These are phyloP conservation scores for Pulveroboletus sp. DNA, from an alignment of 768 basidiomycete species.

Conservation along the genomic window DNA sequence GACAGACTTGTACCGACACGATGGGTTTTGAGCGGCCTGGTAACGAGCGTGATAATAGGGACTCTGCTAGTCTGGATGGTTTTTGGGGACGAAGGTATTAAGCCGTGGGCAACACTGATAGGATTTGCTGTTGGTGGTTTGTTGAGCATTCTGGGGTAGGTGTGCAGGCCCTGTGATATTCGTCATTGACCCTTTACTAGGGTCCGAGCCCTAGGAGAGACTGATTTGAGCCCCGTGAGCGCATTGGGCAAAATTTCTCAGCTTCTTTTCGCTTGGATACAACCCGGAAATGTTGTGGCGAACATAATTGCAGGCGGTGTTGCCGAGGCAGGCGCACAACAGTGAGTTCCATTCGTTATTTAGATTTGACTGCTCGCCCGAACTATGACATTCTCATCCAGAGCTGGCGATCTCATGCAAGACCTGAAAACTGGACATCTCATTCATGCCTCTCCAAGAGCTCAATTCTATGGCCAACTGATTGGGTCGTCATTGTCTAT, in stretches of 20 bases:
- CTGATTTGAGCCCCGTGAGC: conserved; percentile 89
- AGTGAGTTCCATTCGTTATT: conserved; percentile 44
- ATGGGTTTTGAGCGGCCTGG: conserved; percentile 77
- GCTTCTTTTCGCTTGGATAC: conserved; percentile 89
- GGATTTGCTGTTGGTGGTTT: conserved; percentile 82
- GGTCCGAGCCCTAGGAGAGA: conserved; percentile 93
- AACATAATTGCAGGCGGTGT: conserved; percentile 97
- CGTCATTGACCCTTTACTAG: conserved; percentile 36
- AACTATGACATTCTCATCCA: conserved; percentile 27
- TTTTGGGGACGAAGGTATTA: conserved; percentile 89
- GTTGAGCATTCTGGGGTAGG: conserved; percentile 84
- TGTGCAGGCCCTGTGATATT: conserved; percentile 4
- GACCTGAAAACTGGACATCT: conserved; percentile 96
- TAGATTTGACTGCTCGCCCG: not conserved
- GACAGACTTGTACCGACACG: conserved; percentile 76
- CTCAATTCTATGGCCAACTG: conserved; percentile 92
- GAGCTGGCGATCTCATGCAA: conserved; percentile 98
- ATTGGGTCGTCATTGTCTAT: conserved; percentile 89
- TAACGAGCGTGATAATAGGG: conserved; percentile 60
- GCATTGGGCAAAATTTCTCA: conserved; percentile 95
- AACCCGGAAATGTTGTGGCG: conserved; percentile 94
- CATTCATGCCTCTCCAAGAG: conserved; percentile 86
- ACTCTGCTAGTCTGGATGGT: conserved; percentile 83
- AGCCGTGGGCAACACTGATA: conserved; percentile 90
- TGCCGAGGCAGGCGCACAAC: conserved; percentile 93